Evolutionary conservation across 225 moss, liverwort and hornwort species (phyloP), one percentile per base, ranked within the genome.

Genomic region (Physcomitrium patens): DNA sequence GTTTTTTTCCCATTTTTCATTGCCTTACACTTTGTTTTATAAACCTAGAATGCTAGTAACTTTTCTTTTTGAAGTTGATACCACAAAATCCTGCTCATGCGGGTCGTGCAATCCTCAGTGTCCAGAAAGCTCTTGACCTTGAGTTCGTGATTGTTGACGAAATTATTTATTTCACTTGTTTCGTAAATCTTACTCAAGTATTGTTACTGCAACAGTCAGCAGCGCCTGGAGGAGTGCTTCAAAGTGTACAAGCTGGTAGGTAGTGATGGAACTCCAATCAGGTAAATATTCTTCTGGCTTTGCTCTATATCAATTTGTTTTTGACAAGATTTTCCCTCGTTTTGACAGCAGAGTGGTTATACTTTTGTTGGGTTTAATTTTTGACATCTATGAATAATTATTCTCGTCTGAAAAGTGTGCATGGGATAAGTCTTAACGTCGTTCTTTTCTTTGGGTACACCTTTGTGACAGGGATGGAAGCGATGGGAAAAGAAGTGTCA

Each of bases 171-270:
- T 54, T 45, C 44, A 55, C 58, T 62, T 18, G 43, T 52, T 58
- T 80, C 19, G 23, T 61, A 54, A 74, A 63, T 69, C 74, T 77
- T 27, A 61, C 54, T 66, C 11, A 41, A 70, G 60, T 55, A 48
- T 52, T 68, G 50, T 67, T 43, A 12, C 0, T 78, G 57, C 46
- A 69, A 70, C 72, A 89, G 88, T 56, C 83, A 79, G 58, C 83
- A 86, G 63, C 88, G 88, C 62, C 77, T 89, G 73, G 81, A 68
- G 70, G 86, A 81, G 67, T 89, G 88, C 78, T 71, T 44, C 48
- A 74, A 48, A 64, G 78, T 73, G 11, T 81, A 83, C 81, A 78
- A 86, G 60, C 67, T 88, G 31, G 52, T 26, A 49, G 65, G 61
- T 42, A 58, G 31, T 18, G 60, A 83, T 51, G 63, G 37, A 57